Base-by-base conservation (phyloP, 2,329 filamentous ascomycete species). In the Gnomoniopsis smithogilvyi region DNA sequence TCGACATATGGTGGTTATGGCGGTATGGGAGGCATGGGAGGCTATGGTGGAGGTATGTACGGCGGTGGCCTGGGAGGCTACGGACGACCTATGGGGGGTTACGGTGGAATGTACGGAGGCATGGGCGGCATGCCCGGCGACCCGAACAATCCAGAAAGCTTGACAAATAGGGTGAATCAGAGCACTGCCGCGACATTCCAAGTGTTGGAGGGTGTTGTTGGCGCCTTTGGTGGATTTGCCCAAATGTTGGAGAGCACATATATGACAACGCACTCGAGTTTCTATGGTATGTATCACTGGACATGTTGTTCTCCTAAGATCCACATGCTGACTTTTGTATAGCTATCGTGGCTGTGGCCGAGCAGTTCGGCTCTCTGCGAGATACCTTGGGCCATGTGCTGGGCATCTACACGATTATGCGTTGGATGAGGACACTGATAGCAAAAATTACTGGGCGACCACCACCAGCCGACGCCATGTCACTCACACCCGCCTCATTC, bases 191-290 rank as follows among this genome's bases (percentile, higher is more conserved):
- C 94, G 12, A 99, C 95, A 0, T 99, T 99, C 71, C 95, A 98
- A 79, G 92, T 99, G 82, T 92, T 99, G 54, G 95, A 99, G 77
- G 95, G 93, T 67, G 90, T 99, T 59, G 95, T 99, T 15, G 91
- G 92, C 24, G 93, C 95, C 2, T 99, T 99, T 78, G 93, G 93
- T 21, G 95, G 96, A 0, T 98, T 99, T 71, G 92, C 96, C 14
- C 95, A 99, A 78, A 99, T 99, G 95, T 82, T 99, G 30, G 95
- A 99, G 77, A 98, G 95, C 79, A 98, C 95, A 12, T 99, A 97
- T 69, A 99, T 99, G 96, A 95, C 96, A 33, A 99, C 95, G 0
- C 95, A 99, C 75, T 97, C 93, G 6, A 96, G 92, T 56, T 99
- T 99, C 75, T 99, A 98, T 69, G 93, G 92, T 96, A 83, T 68